Evolutionary conservation across 768 basidiomycete genomes (phyloP).

Genomic region (Hypholoma sublateritium): DNA sequence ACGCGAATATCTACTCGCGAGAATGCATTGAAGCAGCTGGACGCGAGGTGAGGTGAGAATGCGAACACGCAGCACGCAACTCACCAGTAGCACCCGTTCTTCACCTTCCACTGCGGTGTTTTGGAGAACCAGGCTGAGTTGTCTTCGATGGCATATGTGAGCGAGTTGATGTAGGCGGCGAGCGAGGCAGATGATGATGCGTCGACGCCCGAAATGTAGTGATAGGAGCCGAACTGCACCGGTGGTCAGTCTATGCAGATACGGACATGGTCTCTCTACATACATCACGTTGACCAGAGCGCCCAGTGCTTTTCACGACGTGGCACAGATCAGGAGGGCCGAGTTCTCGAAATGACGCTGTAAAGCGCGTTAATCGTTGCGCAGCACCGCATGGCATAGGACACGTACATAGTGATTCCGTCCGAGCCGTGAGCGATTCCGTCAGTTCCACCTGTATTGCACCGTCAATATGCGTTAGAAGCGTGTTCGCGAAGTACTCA

Average conservation of each 20-base stretch:
- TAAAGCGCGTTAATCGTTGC: constrained; percentile 19
- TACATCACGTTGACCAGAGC: constrained; percentile 84
- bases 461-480: constrained; percentile 8
- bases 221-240: constrained; percentile 87
- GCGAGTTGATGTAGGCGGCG: constrained; percentile 97
- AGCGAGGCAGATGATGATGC: constrained; percentile 97
- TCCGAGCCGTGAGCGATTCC: constrained; percentile 85
- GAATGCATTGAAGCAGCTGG: constrained; percentile 96
- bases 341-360: constrained; percentile 94
- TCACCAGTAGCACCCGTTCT: constrained; percentile 90
- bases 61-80: constrained; percentile 23
- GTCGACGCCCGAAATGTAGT: constrained; percentile 98
- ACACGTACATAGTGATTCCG: constrained; percentile 84
- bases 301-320: constrained; percentile 89
- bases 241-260: constrained; percentile 7
- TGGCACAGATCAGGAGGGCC: constrained; percentile 97
- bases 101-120: constrained; percentile 83
- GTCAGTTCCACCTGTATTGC: constrained; percentile 75
- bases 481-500: constrained; percentile 24
- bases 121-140: constrained; percentile 91
- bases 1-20: constrained; percentile 95
- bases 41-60: neutral
- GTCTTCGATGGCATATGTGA: constrained; percentile 95
- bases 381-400: constrained; percentile 6
- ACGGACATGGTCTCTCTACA: constrained; percentile 27